Evolutionary conservation across 2,329 filamentous ascomycete genomes (phyloP).

Genomic region (Epichloe baconii): DNA sequence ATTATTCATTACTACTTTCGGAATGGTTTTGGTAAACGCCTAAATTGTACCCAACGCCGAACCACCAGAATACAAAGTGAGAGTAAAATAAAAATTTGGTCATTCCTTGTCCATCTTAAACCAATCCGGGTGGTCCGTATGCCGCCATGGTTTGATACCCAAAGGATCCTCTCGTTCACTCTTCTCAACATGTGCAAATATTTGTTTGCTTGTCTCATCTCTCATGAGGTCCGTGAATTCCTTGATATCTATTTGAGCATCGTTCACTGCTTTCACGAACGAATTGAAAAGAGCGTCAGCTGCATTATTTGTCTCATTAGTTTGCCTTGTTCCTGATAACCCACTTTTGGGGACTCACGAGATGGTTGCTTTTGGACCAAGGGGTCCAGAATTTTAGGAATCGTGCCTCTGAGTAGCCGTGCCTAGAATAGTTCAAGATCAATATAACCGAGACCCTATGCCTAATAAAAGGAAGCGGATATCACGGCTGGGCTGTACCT

Average conservation of each 20-base stretch:
- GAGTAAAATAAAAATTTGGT: not conserved
- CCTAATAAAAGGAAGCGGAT: not conserved
- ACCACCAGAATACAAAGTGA: not conserved
- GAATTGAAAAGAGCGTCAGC: conserved; percentile 36
- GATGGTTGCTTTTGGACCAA: conserved; percentile 35
- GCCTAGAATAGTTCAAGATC: conserved; percentile 15
- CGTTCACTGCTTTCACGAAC: conserved; percentile 33
- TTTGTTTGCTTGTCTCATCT: conserved; percentile 32
- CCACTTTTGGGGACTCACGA: conserved; percentile 27
- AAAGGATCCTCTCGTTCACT: conserved; percentile 41
- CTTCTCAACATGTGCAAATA: conserved; percentile 38
- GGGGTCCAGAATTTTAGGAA: conserved; percentile 30
- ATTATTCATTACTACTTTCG: not conserved
- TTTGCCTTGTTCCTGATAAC: not conserved
- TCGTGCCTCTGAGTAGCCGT: conserved; percentile 22
- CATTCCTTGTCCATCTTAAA: conserved; percentile 23
- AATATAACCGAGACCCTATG: conserved; percentile 2
- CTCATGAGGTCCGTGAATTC: conserved; percentile 35
- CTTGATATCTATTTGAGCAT: conserved; percentile 36
- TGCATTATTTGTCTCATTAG: conserved; percentile 15
- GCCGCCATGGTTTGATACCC: conserved; percentile 46
- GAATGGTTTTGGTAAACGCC: not conserved
- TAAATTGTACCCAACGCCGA: not conserved
- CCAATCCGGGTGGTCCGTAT: conserved; percentile 48
- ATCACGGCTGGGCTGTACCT: conserved; percentile 23